Evolutionary conservation across 2,329 filamentous ascomycete genomes (phyloP), one percentile per base, ranked within the genome.

Genomic region (Cordyceps cicadae): DNA sequence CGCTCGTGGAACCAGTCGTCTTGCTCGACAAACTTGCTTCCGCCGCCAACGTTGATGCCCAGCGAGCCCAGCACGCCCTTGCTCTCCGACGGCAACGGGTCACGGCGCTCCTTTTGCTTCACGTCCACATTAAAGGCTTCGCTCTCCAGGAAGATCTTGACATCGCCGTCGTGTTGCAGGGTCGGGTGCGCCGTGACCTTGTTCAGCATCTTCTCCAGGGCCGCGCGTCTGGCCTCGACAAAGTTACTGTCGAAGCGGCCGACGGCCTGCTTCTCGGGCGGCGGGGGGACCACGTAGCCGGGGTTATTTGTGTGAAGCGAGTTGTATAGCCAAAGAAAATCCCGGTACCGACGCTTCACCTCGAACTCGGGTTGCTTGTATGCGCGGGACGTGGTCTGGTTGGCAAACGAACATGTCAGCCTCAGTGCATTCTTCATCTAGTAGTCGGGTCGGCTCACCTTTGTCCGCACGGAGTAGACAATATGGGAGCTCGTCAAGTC

Each of bases 1-100:
- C 94, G 91, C 67, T 99, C 94, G 68, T 99, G 93, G 76, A 99
- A 99, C 94, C 93, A 99, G 76, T 99, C 94, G 72, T 99, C 94
- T 71, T 97, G 94, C 75, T 99, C 94, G 45, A 99, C 86, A 75
- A 99, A 99, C 74, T 99, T 99, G 68, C 82, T 87, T 59, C 85
- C 81, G 62, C 86, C 83, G 34, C 92, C 89, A 29, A 93, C 86
- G 64, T 82, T 89, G 64, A 94, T 82, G 24, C 91, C 90, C 59
- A 97, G 81, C 17, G 87, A 90, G 68, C 92, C 90, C 67, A 97
- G 85, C 78, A 97, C 88, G 59, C 94, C 92, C 76, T 97, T 97
- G 77, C 87, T 96, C 75, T 97, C 94, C 48, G 85, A 86, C 4
- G 95, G 81, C 58, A 91, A 85, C 2, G 90, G 90, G 62, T 97